Percentiles rank a stretch among this genome's conserved stretches.
Evolutionary conservation across 2,329 filamentous ascomycete genomes (phyloP).

Genomic region (Paramyrothecium sp.): DNA sequence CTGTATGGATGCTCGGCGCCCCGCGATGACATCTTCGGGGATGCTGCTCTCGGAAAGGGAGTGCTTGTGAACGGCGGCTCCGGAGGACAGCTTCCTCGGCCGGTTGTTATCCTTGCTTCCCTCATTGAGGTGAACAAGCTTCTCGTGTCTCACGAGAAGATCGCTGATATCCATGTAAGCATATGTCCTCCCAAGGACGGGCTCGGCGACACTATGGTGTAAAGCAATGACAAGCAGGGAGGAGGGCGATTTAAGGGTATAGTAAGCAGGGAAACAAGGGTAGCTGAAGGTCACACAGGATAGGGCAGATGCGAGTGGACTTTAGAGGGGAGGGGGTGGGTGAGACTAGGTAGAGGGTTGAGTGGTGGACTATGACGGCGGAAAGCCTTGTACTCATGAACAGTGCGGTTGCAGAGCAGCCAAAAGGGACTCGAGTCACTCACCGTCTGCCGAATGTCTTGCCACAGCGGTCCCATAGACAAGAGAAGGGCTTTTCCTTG

Average conservation of each 20-base stretch:
- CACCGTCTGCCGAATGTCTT: slow-evolving; percentile 63
- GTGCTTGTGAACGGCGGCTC: slow-evolving; percentile 39
- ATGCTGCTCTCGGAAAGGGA: slow-evolving; percentile 47
- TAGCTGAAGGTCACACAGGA: not conserved
- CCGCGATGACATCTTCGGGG: slow-evolving; percentile 43
- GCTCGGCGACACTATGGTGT: not conserved
- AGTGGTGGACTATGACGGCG: slow-evolving; percentile 1
- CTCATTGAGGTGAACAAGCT: slow-evolving; percentile 63
- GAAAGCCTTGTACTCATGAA: not conserved
- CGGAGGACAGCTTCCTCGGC: slow-evolving; percentile 51
- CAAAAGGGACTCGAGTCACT: slow-evolving; percentile 26
- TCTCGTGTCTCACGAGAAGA: slow-evolving; percentile 62
- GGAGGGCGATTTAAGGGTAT: not conserved
- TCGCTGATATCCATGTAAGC: slow-evolving; percentile 65
- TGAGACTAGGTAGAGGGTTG: slow-evolving; percentile 1
- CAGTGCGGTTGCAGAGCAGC: not conserved
- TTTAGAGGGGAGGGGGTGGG: not conserved
- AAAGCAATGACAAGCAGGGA: not conserved
- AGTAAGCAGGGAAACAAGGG: not conserved
- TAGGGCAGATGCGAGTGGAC: not conserved
- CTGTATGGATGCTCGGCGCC: slow-evolving; percentile 29
- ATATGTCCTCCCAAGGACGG: slow-evolving; percentile 10
- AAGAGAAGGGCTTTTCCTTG: slow-evolving; percentile 64
- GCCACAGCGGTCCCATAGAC: slow-evolving; percentile 57
- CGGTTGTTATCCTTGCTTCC: slow-evolving; percentile 52